Evolutionary conservation across 2,329 filamentous ascomycete species (phyloP), one percentile per base, ranked within the genome.

Genomic region (Penicillium brevicompactum): DNA sequence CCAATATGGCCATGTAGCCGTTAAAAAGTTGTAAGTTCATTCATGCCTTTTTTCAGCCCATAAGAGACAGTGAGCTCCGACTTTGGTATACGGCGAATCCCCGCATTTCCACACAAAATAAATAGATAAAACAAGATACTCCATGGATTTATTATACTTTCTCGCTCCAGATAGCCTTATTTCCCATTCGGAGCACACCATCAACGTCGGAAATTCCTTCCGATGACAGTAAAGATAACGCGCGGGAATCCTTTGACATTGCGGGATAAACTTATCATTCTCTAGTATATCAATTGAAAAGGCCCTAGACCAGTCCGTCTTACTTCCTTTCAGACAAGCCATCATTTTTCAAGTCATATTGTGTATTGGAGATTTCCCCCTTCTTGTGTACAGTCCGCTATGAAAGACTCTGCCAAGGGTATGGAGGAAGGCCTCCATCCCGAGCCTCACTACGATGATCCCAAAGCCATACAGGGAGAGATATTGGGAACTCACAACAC

Each of bases 401-500:
- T 60, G 58, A 30, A 49, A 13, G 30, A 49, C 27, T 45, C 46
- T 4, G 16, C 45, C 1, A 56, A 60, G 45, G 47, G 30, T 14
- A 43, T 57, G 31, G 59, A 59, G 31, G 51, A 43, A 13, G 54
- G 27, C 18, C 16, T 21, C 13, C 14, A 18, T 27, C 10, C 34
- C 8, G 37, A 18, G 0, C 22, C 49, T 6, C 16, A 43, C 7
- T 53, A 55, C 14, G 51, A 59, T 24, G 59, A 61, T 13, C 32
- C 30, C 7, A 60, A 60, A 42, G 24, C 55, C 3, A 21, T 51
- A 2, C 31, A 27, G 5, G 59, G 53, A 3, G 57, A 62, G 34
- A 41, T 61, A 5, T 40, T 46, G 14, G 47, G 41, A 5, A 4
- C 30, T 11, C 38, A 27, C 7, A 42, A 46, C n/a, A 41, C 32